Percentiles rank a stretch among this genome's conserved stretches.
Conservation (phyloP, 192 early-diverging fungal species). For the Coemansia furcata region DNA sequence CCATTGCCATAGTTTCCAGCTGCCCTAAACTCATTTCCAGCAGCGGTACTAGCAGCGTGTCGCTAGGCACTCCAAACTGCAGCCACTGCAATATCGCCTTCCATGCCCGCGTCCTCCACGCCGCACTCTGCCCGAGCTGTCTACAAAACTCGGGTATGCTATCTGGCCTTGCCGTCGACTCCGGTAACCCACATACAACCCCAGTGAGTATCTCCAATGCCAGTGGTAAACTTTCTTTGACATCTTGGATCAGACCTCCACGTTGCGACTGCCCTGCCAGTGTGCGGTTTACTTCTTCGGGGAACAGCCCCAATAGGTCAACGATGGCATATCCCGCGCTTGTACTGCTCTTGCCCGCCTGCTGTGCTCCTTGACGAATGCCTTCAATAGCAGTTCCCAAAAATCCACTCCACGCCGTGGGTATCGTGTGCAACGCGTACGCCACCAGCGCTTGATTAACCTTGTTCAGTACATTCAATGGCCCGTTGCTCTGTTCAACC, state of each 20-base stretch:
- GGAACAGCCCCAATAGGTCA: constrained; percentile 40
- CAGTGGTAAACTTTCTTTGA: constrained; percentile 15
- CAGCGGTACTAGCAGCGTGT: constrained; percentile 31
- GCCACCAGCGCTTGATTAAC: constrained; percentile 34
- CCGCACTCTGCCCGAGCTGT: constrained; percentile 10
- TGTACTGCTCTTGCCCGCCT: constrained; percentile 12
- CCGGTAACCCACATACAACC: constrained; percentile 22
- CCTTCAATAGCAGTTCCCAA: constrained; percentile 17
- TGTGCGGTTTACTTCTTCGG: constrained; percentile 41
- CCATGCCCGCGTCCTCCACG: constrained; percentile 43
- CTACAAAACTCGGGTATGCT: constrained; percentile 6
- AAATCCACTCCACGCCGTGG: constrained; percentile 26
- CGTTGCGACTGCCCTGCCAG: constrained; percentile 16
- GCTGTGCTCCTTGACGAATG: constrained; percentile 15
- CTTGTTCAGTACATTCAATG: constrained; percentile 40
- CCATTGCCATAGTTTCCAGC: constrained; percentile 20
- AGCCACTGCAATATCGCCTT: constrained; percentile 43
- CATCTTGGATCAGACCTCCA: constrained; percentile 29
- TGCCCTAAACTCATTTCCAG: constrained; percentile 36
- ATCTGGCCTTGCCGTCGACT: neutral
- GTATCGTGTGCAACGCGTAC: constrained; percentile 35
- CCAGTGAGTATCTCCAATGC: constrained; percentile 33
- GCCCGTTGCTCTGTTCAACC: constrained; percentile 30
- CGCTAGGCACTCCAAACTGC: constrained; percentile 39
- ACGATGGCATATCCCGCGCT: constrained; percentile 27